Evolutionary conservation across 2,329 filamentous ascomycete genomes (phyloP), one percentile per base, ranked within the genome.

Genomic region (Phialophora expanda): DNA sequence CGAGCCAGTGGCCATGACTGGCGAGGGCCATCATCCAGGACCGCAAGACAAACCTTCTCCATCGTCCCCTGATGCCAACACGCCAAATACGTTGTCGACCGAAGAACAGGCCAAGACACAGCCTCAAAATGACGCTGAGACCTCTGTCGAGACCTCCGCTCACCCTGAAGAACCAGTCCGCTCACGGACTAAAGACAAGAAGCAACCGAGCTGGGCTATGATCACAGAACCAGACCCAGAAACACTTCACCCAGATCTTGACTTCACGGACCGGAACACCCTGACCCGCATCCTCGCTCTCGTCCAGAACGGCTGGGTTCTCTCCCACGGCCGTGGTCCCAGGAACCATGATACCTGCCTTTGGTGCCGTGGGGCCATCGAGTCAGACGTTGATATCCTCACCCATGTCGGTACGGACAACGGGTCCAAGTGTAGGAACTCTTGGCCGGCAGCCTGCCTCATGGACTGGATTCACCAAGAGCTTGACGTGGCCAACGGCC

Each of bases 351-450:
- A 53, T 7, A 30, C 26, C 20, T 69, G 67, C 28, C 55, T 67
- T 20, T 67, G 62, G 62, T 69, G 67, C 38, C 62, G 62, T n/a
- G 65, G 62, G 22, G n/a, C 56, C 12, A 41, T 69, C 53, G 59
- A 24, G 8, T 51, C 63, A 14, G 53, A 56, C 30, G 54, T 58
- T 12, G 38, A 69, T 9, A 65, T 65, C n/a, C 54, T 69, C 32
- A 60, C 66, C 50, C 67, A 69, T 56, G 57, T 51, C 30, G 58
- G 62, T 9, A 55, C 12, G 17, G 53, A 14, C 20, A 61, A 44
- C 44, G 46, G 44, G 6, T 30, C 26, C 28, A 61, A 55, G 44
- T 69, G 66, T 55, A 59, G 51, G 32, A 69, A 66, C 64, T 57
- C 59, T 34, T 68, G 66, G 67, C 61, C 64, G 8, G 57, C 56